Percentiles rank a stretch among this genome's conserved stretches.
Conservation (phyloP, 768 basidiomycete species). For the Paxillus involutus region DNA sequence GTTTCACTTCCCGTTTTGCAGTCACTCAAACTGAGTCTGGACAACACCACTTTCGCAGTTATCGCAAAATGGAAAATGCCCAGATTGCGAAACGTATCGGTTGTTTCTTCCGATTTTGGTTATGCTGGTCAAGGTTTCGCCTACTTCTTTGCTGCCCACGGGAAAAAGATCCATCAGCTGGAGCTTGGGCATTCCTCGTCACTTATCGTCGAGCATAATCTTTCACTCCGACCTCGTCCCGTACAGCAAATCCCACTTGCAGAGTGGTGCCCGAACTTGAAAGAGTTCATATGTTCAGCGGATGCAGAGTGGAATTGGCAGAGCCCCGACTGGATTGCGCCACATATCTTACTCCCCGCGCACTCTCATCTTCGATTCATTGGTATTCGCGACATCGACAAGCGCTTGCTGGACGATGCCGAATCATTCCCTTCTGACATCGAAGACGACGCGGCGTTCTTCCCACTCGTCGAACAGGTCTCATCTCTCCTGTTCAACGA, state of each 20-base stretch:
- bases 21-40: slow-evolving; percentile 68
- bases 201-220: slow-evolving; percentile 65
- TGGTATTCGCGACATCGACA: slow-evolving; percentile 71
- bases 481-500: slow-evolving; percentile 53
- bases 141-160: slow-evolving; percentile 66
- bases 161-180: slow-evolving; percentile 57
- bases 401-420: slow-evolving; percentile 51
- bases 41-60: slow-evolving; percentile 68
- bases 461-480: slow-evolving; percentile 65
- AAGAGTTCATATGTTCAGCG: slow-evolving; percentile 70
- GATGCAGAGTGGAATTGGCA: slow-evolving; percentile 85
- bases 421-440: slow-evolving; percentile 31
- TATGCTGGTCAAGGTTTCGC: slow-evolving; percentile 67
- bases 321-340: slow-evolving; percentile 78
- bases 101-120: slow-evolving; percentile 68
- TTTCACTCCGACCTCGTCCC: slow-evolving; percentile 44
- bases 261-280: slow-evolving; percentile 69
- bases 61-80: slow-evolving; percentile 72
- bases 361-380: slow-evolving; percentile 65
- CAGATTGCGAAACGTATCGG: slow-evolving; percentile 57
- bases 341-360: slow-evolving; percentile 66
- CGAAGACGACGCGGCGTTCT: slow-evolving; percentile 52
- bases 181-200: slow-evolving; percentile 74
- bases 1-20: slow-evolving; percentile 59
- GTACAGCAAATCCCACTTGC: slow-evolving; percentile 48